Conservation (phyloP, 768 basidiomycete species). For the Collybiopsis luxurians region DNA sequence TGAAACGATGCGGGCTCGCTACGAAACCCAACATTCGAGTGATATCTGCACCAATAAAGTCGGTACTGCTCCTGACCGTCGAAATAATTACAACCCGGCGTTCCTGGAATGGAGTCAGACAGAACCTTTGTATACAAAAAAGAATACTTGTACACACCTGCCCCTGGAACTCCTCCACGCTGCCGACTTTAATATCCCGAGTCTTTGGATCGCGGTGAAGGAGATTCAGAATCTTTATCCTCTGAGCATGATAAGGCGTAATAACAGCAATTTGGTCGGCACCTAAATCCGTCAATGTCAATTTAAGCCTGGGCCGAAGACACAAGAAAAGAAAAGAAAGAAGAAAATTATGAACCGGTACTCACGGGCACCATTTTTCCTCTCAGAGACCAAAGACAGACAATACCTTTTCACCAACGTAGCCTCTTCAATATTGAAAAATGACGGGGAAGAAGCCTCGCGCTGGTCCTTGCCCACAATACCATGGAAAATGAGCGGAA, state of each 20-base stretch:
- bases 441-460: constrained; percentile 67
- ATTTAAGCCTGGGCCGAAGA: neutral
- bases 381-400: constrained; percentile 14
- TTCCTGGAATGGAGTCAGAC: constrained; percentile 37
- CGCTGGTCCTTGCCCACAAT: constrained; percentile 60
- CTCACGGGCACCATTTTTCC: constrained; percentile 23
- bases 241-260: constrained; percentile 64
- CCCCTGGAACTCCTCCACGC: constrained; percentile 70
- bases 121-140: too few relatives aligned
- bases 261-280: constrained; percentile 63
- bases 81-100: constrained; percentile 57
- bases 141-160: constrained; percentile 46
- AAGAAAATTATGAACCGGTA: neutral
- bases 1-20: constrained; percentile 46
- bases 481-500: constrained; percentile 64
- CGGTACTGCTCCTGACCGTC: constrained; percentile 52
- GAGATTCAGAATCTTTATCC: constrained; percentile 44
- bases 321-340: neutral
- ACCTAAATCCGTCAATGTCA: constrained; percentile 23
- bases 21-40: constrained; percentile 58
- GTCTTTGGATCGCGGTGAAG: constrained; percentile 28
- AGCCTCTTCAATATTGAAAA: constrained; percentile 66
- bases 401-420: constrained; percentile 50
- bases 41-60: constrained; percentile 49
- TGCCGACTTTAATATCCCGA: constrained; percentile 54